phyloP scores from a whole-genome alignment of 495 filamentous ascomycete species.

The Talaromyces trachyspermus region DNA sequence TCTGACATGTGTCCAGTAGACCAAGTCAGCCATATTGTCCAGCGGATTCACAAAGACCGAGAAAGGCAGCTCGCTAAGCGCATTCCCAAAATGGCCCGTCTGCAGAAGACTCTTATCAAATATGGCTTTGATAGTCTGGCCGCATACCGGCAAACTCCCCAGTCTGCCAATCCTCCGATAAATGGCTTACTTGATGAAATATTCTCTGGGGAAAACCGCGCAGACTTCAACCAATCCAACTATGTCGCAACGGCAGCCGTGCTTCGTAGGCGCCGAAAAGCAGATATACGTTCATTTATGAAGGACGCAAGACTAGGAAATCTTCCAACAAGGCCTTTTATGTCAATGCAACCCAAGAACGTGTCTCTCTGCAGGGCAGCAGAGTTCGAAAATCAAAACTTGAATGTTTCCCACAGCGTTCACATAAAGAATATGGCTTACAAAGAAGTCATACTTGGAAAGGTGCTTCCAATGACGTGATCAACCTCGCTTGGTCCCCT shows the following conservation, averaged over 20 bases:
- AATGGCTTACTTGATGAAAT: neutral
- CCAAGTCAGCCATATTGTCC: conserved; percentile 11
- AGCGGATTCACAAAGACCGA: neutral
- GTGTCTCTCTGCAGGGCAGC: neutral
- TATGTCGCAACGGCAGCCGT: conserved; percentile 6
- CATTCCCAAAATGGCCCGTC: conserved; percentile 9
- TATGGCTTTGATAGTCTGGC: neutral
- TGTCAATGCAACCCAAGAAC: conserved; percentile 7
- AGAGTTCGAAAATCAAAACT: neutral
- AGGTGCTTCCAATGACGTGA: conserved; percentile 46
- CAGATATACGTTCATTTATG: conserved; percentile 14
- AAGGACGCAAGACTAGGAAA: conserved; percentile 12
- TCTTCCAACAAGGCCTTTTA: conserved; percentile 11
- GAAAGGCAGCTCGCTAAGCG: neutral
- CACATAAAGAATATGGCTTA: conserved; percentile 11
- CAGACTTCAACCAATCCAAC: conserved; percentile 4
- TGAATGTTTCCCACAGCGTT: neutral
- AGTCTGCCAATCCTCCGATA: neutral
- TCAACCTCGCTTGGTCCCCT: conserved; percentile 41
- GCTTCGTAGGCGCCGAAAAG: conserved; percentile 7
- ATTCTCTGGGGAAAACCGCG: neutral
- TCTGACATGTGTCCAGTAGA: conserved; percentile 13
- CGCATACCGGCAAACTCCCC: neutral
- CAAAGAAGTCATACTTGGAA: conserved; percentile 37
- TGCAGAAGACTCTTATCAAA: neutral